These are phyloP conservation scores for Candida glucosophila DNA, from an alignment of 1,139 yeast species.

Conservation along the genomic window DNA sequence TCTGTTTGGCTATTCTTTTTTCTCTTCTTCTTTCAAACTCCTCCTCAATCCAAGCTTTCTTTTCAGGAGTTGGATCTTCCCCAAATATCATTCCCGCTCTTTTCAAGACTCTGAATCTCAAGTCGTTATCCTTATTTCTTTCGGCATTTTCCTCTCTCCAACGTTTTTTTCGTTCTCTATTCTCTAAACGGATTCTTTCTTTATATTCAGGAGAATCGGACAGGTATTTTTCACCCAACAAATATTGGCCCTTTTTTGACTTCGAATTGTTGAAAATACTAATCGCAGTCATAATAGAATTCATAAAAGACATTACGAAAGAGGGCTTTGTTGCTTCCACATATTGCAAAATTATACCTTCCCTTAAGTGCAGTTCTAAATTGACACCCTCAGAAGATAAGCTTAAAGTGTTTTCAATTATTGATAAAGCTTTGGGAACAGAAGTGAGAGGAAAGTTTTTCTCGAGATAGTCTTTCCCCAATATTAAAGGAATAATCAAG, in stretches of 20 bases:
- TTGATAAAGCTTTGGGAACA: constrained; percentile 12
- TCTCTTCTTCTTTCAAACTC: constrained; percentile 63
- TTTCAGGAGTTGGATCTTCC: constrained; percentile 41
- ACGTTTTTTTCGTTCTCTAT: constrained; percentile 77
- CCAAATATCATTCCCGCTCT: constrained; percentile 69
- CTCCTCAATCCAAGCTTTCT: constrained; percentile 63
- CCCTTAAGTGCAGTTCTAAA: constrained; percentile 2
- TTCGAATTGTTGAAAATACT: constrained; percentile 16
- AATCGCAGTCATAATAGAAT: constrained; percentile 22
- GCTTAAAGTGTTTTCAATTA: constrained; percentile 20
- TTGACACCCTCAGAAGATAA: constrained; percentile 7
- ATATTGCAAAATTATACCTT: constrained; percentile 1
- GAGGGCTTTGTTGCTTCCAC: constrained; percentile 7
- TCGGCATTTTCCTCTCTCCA: constrained; percentile 85
- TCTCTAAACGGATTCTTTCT: constrained; percentile 59
- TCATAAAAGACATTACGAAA: constrained; percentile 20
- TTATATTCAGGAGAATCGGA: constrained; percentile 30
- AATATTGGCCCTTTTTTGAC: constrained; percentile 9
- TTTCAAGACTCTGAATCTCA: constrained; percentile 66
- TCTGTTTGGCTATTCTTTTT: constrained; percentile 40
- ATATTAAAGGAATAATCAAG: constrained; percentile 25
- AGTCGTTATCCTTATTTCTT: constrained; percentile 80
- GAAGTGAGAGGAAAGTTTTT: constrained; percentile 7
- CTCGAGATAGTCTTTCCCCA: constrained; percentile 31
- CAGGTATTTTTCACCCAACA: constrained; percentile 18